Evolutionary conservation across 495 filamentous ascomycete genomes (phyloP).

Genomic region (Trichoderma orchidacearum): DNA sequence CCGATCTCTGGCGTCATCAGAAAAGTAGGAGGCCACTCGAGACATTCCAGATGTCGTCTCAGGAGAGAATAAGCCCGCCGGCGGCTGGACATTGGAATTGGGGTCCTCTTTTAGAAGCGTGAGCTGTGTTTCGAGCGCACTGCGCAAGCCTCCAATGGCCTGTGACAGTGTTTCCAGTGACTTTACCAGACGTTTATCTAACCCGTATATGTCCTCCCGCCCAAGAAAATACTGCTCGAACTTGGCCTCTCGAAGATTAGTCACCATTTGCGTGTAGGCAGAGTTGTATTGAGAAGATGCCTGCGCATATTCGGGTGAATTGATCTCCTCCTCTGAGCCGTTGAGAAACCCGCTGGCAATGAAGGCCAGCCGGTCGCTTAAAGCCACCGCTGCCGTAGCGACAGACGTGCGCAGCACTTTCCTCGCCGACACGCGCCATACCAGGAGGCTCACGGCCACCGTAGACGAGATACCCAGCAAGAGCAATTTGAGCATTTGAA

Average conservation of each 20-base stretch:
- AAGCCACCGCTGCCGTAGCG: slow-evolving; percentile 56
- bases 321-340: slow-evolving; percentile 69
- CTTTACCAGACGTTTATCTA: slow-evolving; percentile 68
- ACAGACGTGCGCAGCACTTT: slow-evolving; percentile 62
- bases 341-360: slow-evolving; percentile 79
- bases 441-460: slow-evolving; percentile 59
- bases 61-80: slow-evolving; percentile 15
- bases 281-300: slow-evolving; percentile 54
- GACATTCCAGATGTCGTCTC: slow-evolving; percentile 6
- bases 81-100: slow-evolving; percentile 1
- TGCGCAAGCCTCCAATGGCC: slow-evolving; percentile 80
- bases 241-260: slow-evolving; percentile 75
- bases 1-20: slow-evolving; percentile 17
- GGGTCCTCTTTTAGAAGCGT: slow-evolving; percentile 54
- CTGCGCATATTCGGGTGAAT: slow-evolving; percentile 45
- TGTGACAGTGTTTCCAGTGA: slow-evolving; percentile 81
- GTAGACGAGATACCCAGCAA: slow-evolving; percentile 71
- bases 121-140: slow-evolving; percentile 83
- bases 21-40: slow-evolving; percentile 12
- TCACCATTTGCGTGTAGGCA: slow-evolving; percentile 58
- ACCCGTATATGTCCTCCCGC: slow-evolving; percentile 65
- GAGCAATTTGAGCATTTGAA: slow-evolving; percentile 83
- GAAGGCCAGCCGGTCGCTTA: slow-evolving; percentile 67
- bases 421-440: slow-evolving; percentile 74
- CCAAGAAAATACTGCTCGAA: slow-evolving; percentile 81